Conservation (phyloP, 2,329 filamentous ascomycete genomes). For the Colletotrichum chlorophyti region DNA sequence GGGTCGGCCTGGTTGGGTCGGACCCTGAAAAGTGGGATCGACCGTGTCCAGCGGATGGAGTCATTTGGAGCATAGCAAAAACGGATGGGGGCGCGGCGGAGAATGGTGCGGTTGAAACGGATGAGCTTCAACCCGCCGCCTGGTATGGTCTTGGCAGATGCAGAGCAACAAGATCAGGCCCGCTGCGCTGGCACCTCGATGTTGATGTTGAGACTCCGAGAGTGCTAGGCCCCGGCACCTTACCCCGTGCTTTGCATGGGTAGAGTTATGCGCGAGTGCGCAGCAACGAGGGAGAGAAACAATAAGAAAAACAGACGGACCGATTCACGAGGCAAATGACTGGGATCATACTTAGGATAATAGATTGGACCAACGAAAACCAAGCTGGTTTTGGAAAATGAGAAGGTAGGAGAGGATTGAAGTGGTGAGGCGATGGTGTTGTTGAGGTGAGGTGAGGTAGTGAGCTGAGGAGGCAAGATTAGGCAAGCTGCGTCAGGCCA, state of each 20-base stretch:
- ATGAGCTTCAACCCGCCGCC: conserved; percentile 26
- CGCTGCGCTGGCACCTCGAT: conserved; percentile 23
- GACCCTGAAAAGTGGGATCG: conserved; percentile 28
- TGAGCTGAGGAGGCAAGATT: background rate
- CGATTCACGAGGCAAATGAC: conserved; percentile 6
- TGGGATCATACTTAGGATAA: background rate
- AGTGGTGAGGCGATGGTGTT: background rate
- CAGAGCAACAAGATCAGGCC: conserved; percentile 20
- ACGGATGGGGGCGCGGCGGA: conserved; percentile 3
- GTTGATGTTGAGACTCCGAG: background rate
- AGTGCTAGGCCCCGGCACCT: background rate
- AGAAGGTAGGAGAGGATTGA: background rate
- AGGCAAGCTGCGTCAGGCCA: background rate
- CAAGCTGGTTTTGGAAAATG: background rate
- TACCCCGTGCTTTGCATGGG: conserved; percentile 10
- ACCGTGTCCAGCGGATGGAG: conserved; percentile 22
- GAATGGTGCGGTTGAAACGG: conserved; percentile 26
- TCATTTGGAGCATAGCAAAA: conserved; percentile 5
- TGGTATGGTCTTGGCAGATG: conserved; percentile 24
- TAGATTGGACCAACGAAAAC: background rate
- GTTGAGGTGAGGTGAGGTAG: background rate
- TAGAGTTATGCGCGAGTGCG: background rate
- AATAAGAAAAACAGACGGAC: conserved; percentile 6
- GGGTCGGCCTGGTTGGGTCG: conserved; percentile 22
- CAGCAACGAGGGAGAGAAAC: background rate